phyloP scores from a whole-genome alignment of 2,329 filamentous ascomycete species.

The Clarireedia homoeocarpa region DNA sequence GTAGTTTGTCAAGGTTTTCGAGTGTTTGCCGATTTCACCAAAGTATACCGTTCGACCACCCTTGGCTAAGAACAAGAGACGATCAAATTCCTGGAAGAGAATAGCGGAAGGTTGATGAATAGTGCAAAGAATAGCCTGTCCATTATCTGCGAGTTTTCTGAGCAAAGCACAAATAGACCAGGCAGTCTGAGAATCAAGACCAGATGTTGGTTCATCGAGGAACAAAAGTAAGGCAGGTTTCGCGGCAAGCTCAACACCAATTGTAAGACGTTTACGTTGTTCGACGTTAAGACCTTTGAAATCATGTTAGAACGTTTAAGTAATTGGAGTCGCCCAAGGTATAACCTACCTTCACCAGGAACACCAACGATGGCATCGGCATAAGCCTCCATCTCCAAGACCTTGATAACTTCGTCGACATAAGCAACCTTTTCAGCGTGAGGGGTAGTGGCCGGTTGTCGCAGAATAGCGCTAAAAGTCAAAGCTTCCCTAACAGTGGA shows the following conservation, averaged over 20 bases:
- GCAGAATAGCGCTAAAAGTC: conserved; percentile 75
- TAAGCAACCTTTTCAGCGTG: conserved; percentile 75
- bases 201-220: conserved; percentile 90
- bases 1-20: conserved; percentile 59
- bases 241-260: conserved; percentile 87
- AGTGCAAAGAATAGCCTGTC: conserved; percentile 91
- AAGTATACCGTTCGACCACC: conserved; percentile 78
- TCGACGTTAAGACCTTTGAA: conserved; percentile 55
- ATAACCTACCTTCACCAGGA: conserved; percentile 58
- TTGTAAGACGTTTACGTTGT: conserved; percentile 72
- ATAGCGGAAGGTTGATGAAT: conserved; percentile 97
- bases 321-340: neutral
- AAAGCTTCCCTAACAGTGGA: conserved; percentile 84
- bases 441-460: conserved; percentile 70
- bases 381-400: conserved; percentile 84
- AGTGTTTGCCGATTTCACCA: conserved; percentile 67
- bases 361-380: conserved; percentile 88
- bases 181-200: conserved; percentile 86
- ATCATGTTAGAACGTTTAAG: neutral
- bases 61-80: conserved; percentile 67
- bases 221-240: conserved; percentile 87
- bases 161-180: conserved; percentile 87
- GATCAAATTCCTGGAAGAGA: conserved; percentile 86
- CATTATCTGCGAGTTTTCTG: conserved; percentile 80
- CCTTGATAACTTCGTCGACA: conserved; percentile 82